Conservation (phyloP, 2,329 filamentous ascomycete species). For the Arthrobotrys entomopaga region DNA sequence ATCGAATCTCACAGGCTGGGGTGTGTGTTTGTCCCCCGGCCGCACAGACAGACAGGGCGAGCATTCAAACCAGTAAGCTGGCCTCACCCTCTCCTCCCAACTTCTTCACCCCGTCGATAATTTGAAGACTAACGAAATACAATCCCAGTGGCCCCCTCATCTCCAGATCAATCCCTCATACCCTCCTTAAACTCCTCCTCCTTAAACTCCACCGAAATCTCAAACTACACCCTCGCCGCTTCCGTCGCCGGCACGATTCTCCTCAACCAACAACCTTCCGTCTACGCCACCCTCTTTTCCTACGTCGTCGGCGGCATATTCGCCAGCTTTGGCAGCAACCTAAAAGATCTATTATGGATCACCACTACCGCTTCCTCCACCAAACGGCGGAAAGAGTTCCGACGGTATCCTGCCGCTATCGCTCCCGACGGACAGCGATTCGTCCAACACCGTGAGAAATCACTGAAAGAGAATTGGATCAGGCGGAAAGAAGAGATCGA, state of each 20-base stretch:
- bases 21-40: neutral
- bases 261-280: constrained; percentile 19
- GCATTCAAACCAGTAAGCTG: neutral
- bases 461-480: constrained; percentile 41
- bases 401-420: constrained; percentile 33
- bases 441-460: constrained; percentile 27
- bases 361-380: constrained; percentile 17
- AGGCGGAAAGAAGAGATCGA: constrained; percentile 13
- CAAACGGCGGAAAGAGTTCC: constrained; percentile 26
- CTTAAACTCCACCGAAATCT: constrained; percentile 29
- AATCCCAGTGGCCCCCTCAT: constrained; percentile 41
- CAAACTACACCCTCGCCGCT: constrained; percentile 50
- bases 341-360: constrained; percentile 36
- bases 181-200: constrained; percentile 19
- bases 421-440: constrained; percentile 31
- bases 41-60: no score
- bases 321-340: constrained; percentile 41
- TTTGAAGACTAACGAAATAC: neutral
- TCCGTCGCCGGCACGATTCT: constrained; percentile 41
- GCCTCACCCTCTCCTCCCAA: neutral
- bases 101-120: neutral
- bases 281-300: constrained; percentile 37
- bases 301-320: constrained; percentile 52
- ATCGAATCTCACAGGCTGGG: neutral
- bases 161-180: constrained; percentile 16